These are phyloP conservation scores for Euphorbia schlechtendalii DNA, from an alignment of 441 rosid genomes.

Conservation along the genomic window DNA sequence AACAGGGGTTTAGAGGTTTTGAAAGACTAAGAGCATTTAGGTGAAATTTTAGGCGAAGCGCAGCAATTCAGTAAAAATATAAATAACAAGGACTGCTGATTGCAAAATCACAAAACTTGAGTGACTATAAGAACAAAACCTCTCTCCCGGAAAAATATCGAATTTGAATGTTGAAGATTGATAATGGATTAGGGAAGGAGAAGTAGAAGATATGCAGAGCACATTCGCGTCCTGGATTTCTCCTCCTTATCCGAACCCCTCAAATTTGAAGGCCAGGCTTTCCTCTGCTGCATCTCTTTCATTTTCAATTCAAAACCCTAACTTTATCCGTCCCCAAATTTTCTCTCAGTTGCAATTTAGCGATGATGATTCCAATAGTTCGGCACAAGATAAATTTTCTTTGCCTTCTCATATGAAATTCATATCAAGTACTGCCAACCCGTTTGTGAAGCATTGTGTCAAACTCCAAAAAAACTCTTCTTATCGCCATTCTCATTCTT, in stretches of 20 bases:
- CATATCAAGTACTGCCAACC: constrained; percentile 66
- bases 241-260: constrained; percentile 16
- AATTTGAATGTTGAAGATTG: not conserved
- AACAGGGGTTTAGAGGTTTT: too few species aligned
- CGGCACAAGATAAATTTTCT: constrained; percentile 14
- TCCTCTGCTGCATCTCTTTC: not conserved
- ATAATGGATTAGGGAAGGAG: not conserved
- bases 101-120: not conserved
- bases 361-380: constrained; percentile 9
- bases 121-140: not conserved
- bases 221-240: constrained; percentile 14
- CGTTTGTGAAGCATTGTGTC: constrained; percentile 81
- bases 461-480: constrained; percentile 73
- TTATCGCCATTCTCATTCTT: constrained; percentile 70
- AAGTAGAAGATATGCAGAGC: constrained; percentile 28
- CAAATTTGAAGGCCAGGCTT: constrained; percentile 8
- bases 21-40: too few species aligned
- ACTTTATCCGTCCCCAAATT: constrained; percentile 7
- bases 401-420: constrained; percentile 46
- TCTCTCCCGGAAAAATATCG: not conserved
- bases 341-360: not conserved
- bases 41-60: too few species aligned
- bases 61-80: too few species aligned
- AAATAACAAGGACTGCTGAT: too few species aligned
- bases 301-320: not conserved